phyloP scores from a whole-genome alignment of 192 early-diverging fungal genomes.

The Pecoramyces ruminantium region DNA sequence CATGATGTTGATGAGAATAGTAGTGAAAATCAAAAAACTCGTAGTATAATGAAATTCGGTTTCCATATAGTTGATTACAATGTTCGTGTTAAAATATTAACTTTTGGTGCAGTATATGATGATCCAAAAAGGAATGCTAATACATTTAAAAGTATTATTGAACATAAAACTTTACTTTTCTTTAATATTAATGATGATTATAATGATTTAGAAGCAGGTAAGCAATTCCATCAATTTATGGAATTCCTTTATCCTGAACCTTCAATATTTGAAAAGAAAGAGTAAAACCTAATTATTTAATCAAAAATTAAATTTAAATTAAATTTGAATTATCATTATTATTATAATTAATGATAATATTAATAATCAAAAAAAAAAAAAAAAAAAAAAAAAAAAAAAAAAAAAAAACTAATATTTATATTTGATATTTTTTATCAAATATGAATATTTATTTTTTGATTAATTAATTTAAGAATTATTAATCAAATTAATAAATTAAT shows the following conservation, averaged over 20 bases:
- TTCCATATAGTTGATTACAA: neutral
- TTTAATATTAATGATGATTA: neutral
- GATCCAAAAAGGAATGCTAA: neutral
- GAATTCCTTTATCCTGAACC: neutral
- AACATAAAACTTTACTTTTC: neutral
- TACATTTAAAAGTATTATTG: neutral
- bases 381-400: too few species aligned
- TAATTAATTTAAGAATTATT: too few species aligned
- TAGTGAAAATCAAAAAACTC: neutral
- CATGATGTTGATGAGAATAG: neutral
- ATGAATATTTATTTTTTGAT: too few species aligned
- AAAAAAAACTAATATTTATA: too few species aligned
- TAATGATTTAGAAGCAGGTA: neutral
- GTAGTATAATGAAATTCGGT: neutral
- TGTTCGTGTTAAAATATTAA: neutral
- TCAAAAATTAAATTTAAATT: too few species aligned
- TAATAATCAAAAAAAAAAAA: too few species aligned
- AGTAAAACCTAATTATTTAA: too few species aligned
- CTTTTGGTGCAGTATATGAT: neutral
- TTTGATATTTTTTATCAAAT: too few species aligned
- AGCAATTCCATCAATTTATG: neutral
- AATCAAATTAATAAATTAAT: too few species aligned
- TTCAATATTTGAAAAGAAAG: neutral
- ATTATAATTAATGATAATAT: too few species aligned
- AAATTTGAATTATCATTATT: too few species aligned